A percentile compares a stretch with the other conserved stretches of the same genome.
phyloP scores from a whole-genome alignment of 345 rosid genomes.

The Populus ilicifolia region DNA sequence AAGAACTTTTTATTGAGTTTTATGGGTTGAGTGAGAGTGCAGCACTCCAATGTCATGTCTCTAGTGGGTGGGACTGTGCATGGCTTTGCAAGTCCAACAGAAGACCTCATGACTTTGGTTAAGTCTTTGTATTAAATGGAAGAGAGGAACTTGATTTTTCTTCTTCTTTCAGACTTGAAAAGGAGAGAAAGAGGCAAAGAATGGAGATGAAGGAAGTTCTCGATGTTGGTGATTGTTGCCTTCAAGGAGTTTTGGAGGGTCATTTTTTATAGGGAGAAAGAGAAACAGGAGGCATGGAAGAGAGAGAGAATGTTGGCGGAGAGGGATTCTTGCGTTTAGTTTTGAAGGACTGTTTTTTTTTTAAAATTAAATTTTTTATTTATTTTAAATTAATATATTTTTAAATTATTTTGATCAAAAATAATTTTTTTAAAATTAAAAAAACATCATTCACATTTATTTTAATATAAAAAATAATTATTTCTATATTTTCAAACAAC shows the following conservation, averaged over 20 bases:
- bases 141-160: neutral
- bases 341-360: too few relatives aligned
- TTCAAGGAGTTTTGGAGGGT: neutral
- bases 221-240: neutral
- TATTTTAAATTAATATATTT: too few relatives aligned
- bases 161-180: neutral
- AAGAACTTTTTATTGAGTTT: constrained; percentile 5
- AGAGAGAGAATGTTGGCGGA: neutral
- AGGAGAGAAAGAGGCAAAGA: neutral
- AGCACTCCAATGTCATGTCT: neutral
- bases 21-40: constrained; percentile 17
- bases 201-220: neutral
- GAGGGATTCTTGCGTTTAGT: neutral
- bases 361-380: too few relatives aligned
- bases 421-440: too few relatives aligned
- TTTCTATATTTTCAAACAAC: too few relatives aligned
- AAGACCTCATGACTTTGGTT: constrained; percentile 13
- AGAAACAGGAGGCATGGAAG: neutral
- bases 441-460: too few relatives aligned
- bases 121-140: neutral
- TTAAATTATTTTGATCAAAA: too few relatives aligned
- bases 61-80: constrained; percentile 14
- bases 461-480: too few relatives aligned
- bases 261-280: constrained; percentile 19
- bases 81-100: constrained; percentile 21